Conservation (phyloP, 2,329 filamentous ascomycete genomes). For the Claviceps capensis region DNA sequence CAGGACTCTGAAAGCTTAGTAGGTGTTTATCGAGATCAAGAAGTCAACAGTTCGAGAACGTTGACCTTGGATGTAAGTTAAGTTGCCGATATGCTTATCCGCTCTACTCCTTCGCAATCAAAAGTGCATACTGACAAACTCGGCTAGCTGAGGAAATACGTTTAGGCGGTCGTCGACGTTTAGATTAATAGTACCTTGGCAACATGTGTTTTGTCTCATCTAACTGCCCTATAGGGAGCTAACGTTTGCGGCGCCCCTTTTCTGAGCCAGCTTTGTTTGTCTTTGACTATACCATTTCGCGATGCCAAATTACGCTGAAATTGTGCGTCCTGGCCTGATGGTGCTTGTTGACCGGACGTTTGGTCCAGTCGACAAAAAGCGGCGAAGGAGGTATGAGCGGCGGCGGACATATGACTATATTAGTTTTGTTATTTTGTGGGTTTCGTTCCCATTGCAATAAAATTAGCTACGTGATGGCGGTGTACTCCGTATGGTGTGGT, state of each 20-base stretch:
- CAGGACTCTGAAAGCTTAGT: slow-evolving; percentile 93
- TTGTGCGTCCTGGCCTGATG: not conserved
- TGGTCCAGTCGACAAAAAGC: not conserved
- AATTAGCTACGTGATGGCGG: not conserved
- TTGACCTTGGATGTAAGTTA: slow-evolving; percentile 93
- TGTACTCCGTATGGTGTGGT: not conserved
- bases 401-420: not conserved
- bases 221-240: too few relatives aligned
- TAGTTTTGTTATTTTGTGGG: not conserved
- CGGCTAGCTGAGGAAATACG: slow-evolving; percentile 21
- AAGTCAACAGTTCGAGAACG: slow-evolving; percentile 80
- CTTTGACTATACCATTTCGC: not conserved
- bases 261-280: not conserved
- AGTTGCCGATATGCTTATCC: slow-evolving; percentile 28
- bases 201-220: too few relatives aligned
- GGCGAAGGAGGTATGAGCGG: not conserved
- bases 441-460: not conserved
- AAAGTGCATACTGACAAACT: slow-evolving; percentile 4
- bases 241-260: not conserved
- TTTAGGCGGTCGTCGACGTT: slow-evolving; percentile 8
- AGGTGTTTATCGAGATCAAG: slow-evolving; percentile 90
- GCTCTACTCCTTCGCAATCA: not conserved
- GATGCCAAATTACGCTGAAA: not conserved
- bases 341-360: not conserved
- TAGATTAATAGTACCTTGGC: too few relatives aligned